Percentiles rank a stretch among this genome's conserved stretches.
phyloP scores from a whole-genome alignment of 495 filamentous ascomycete genomes.

The Tuber brumale region DNA sequence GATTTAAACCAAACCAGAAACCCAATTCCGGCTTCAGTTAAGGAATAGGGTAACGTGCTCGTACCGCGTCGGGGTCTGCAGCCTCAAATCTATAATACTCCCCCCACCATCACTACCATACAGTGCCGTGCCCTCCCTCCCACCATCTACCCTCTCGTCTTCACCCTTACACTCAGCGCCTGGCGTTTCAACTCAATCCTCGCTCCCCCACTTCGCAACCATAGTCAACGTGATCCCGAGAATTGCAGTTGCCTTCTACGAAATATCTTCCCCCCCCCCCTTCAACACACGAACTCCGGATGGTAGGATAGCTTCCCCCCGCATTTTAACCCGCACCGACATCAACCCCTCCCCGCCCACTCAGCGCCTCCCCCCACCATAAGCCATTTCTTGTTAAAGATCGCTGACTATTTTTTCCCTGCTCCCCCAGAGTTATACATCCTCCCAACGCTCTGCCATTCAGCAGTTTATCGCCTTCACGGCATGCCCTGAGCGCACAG shows the following conservation, averaged over 20 bases:
- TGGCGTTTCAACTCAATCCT: neutral
- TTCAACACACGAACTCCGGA: conserved; percentile 24
- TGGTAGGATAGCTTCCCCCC: conserved; percentile 16
- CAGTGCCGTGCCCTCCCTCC: neutral
- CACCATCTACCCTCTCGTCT: neutral
- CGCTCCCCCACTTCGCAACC: conserved; percentile 18
- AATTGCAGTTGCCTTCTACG: conserved; percentile 13
- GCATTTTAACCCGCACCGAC: conserved; percentile 5
- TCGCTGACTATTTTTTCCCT: neutral
- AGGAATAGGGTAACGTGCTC: neutral
- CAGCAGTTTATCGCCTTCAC: conserved; percentile 42
- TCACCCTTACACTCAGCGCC: neutral
- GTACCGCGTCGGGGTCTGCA: neutral
- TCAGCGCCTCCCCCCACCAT: neutral
- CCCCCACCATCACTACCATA: neutral
- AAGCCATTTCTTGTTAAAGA: conserved; percentile 6
- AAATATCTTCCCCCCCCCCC: neutral
- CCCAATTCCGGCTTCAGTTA: neutral
- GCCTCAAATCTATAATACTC: neutral
- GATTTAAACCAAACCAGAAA: neutral
- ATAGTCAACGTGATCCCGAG: conserved; percentile 13
- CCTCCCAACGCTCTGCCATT: conserved; percentile 37
- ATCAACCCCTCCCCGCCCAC: neutral
- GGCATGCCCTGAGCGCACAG: conserved; percentile 37
- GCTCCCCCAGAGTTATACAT: conserved; percentile 32